These are phyloP conservation scores for Cyclostephanos tholiformis DNA, from an alignment of 108 stramenopile species.

Conservation along the genomic window DNA sequence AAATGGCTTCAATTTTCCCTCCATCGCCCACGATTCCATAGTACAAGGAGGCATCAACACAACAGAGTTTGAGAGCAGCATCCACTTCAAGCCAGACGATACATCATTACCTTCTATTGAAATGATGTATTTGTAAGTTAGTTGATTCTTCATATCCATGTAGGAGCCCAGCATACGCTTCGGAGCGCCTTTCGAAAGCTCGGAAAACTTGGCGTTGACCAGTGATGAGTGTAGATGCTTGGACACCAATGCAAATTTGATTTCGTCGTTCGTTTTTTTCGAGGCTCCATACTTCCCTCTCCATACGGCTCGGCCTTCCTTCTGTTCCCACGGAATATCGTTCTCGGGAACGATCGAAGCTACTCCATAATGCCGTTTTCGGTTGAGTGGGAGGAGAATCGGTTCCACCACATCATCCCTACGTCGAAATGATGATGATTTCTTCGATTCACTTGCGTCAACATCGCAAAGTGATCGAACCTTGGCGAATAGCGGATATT, in stretches of 20 bases:
- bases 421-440: background rate
- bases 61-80: conserved; percentile 54
- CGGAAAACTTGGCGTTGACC: conserved; percentile 69
- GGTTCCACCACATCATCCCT: conserved; percentile 13
- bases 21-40: conserved; percentile 58
- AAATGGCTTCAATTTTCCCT: conserved; percentile 45
- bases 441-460: background rate
- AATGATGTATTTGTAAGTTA: conserved; percentile 56
- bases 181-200: conserved; percentile 26
- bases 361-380: conserved; percentile 41
- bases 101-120: conserved; percentile 58
- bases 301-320: conserved; percentile 72
- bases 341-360: conserved; percentile 46
- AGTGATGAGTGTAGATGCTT: conserved; percentile 59
- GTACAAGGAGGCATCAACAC: conserved; percentile 43
- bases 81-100: conserved; percentile 53
- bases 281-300: conserved; percentile 64
- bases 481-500: conserved; percentile 49
- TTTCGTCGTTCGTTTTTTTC: conserved; percentile 49
- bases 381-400: conserved; percentile 48
- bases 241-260: conserved; percentile 68
- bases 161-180: conserved; percentile 31
- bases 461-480: conserved; percentile 40
- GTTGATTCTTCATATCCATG: conserved; percentile 36
- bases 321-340: conserved; percentile 74